phyloP scores from a whole-genome alignment of 1,139 yeast species.

The Tardiomyces depauwii region DNA sequence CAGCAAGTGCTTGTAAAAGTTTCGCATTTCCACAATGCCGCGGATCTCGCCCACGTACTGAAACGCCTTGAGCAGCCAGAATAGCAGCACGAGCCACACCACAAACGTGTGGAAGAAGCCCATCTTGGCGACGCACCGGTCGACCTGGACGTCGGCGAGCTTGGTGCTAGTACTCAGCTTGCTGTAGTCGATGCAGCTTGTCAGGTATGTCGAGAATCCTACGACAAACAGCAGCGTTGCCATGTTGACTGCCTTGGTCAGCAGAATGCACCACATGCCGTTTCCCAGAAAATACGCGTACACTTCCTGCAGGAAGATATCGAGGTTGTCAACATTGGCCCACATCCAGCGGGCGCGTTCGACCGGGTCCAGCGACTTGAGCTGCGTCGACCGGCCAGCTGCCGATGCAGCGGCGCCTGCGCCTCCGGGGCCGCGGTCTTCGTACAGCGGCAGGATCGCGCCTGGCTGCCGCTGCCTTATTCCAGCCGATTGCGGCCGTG shows the following conservation, averaged over 20 bases:
- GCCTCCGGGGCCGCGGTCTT: neutral
- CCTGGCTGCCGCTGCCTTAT: neutral
- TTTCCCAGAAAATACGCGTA: conserved; percentile 78
- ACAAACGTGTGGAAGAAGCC: conserved; percentile 38
- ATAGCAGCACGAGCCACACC: conserved; percentile 46
- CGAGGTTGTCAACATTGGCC: conserved; percentile 92
- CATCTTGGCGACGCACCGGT: conserved; percentile 50
- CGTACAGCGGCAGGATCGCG: neutral
- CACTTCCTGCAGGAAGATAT: conserved; percentile 70
- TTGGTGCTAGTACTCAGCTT: conserved; percentile 29
- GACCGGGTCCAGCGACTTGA: conserved; percentile 32
- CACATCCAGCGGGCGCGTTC: conserved; percentile 89
- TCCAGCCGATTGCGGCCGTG: neutral
- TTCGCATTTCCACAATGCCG: conserved; percentile 49
- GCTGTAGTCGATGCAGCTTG: conserved; percentile 73
- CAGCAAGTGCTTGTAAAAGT: conserved; percentile 56
- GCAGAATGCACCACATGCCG: conserved; percentile 68
- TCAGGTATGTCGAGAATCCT: conserved; percentile 62
- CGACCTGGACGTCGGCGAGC: conserved; percentile 41
- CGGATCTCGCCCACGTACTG: conserved; percentile 41
- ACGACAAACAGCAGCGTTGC: conserved; percentile 68
- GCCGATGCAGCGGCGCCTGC: no score
- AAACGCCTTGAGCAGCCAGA: conserved; percentile 47
- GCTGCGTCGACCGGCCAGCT: neutral
- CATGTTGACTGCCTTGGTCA: conserved; percentile 55